Percentiles rank a stretch among this genome's conserved stretches.
Conservation (phyloP, 1,284 basidiomycete species). For the Sphagnurus paluster region DNA sequence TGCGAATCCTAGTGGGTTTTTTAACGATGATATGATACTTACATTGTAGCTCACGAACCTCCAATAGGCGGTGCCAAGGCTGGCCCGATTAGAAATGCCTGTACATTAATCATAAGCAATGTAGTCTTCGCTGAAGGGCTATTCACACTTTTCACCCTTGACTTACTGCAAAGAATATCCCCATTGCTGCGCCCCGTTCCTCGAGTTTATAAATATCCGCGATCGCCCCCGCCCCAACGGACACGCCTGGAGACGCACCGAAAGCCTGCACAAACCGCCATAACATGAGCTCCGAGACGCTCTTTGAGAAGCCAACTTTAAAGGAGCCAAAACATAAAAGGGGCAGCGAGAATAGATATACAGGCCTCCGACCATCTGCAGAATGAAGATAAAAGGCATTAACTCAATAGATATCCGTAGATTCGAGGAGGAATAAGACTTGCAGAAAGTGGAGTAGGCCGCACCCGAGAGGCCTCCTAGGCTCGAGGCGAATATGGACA, state of each 20-base stretch:
- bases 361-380: slow-evolving; percentile 51
- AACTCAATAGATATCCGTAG: not conserved
- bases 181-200: slow-evolving; percentile 56
- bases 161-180: slow-evolving; percentile 49
- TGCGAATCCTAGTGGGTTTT: slow-evolving; percentile 30
- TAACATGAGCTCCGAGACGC: slow-evolving; percentile 47
- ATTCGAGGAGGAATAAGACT: slow-evolving; percentile 15
- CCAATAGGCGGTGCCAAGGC: slow-evolving; percentile 36
- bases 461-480: slow-evolving; percentile 52
- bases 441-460: slow-evolving; percentile 54
- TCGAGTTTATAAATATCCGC: slow-evolving; percentile 55
- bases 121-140: not conserved
- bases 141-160: not conserved
- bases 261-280: slow-evolving; percentile 60
- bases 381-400: not conserved
- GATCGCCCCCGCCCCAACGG: slow-evolving; percentile 55
- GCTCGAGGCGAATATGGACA: slow-evolving; percentile 42
- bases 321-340: slow-evolving; percentile 53
- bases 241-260: slow-evolving; percentile 45
- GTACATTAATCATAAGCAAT: not conserved
- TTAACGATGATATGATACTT: not conserved
- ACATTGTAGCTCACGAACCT: too few species aligned
- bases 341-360: slow-evolving; percentile 55
- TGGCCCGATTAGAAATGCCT: slow-evolving; percentile 39
- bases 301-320: slow-evolving; percentile 47